Conservation (phyloP, 805 yeast genomes). For the Candida parachauliodes region DNA sequence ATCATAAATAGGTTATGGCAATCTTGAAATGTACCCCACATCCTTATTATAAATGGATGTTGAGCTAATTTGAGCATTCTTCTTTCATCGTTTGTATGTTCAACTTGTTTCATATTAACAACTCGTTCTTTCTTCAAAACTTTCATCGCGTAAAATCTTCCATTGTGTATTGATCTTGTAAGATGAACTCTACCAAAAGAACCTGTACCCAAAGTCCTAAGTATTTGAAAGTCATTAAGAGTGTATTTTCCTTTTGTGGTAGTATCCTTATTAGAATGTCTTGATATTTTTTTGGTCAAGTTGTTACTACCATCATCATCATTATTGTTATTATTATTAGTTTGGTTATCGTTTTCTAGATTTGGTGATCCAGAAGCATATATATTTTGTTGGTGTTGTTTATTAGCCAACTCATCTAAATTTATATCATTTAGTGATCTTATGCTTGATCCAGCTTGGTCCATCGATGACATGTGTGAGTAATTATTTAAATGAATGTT, state of each 20-base stretch:
- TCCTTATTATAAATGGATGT: slow-evolving; percentile 57
- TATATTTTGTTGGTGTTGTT: slow-evolving; percentile 27
- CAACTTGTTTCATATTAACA: slow-evolving; percentile 60
- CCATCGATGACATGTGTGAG: slow-evolving; percentile 23
- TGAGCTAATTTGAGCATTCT: slow-evolving; percentile 55
- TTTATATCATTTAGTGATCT: slow-evolving; percentile 24
- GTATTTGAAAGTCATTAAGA: slow-evolving; percentile 51
- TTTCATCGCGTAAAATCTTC: slow-evolving; percentile 58
- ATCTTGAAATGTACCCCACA: slow-evolving; percentile 70
- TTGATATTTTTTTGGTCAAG: slow-evolving; percentile 9
- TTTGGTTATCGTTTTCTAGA: slow-evolving; percentile 8
- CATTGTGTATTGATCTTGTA: slow-evolving; percentile 56
- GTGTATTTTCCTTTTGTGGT: slow-evolving; percentile 56
- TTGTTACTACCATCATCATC: background rate
- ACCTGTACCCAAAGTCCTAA: slow-evolving; percentile 59
- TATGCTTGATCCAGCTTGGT: slow-evolving; percentile 18
- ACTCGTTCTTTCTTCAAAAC: slow-evolving; percentile 55
- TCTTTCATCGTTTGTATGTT: slow-evolving; percentile 61
- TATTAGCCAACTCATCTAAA: slow-evolving; percentile 23
- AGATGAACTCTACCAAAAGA: slow-evolving; percentile 60
- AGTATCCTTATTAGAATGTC: slow-evolving; percentile 24
- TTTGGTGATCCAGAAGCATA: slow-evolving; percentile 17
- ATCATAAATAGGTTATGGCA: slow-evolving; percentile 55
- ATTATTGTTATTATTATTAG: background rate
- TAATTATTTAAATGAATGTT: too few species aligned